Conservation (phyloP, 257 asterid genomes). For the Solanum appendiculatum region DNA sequence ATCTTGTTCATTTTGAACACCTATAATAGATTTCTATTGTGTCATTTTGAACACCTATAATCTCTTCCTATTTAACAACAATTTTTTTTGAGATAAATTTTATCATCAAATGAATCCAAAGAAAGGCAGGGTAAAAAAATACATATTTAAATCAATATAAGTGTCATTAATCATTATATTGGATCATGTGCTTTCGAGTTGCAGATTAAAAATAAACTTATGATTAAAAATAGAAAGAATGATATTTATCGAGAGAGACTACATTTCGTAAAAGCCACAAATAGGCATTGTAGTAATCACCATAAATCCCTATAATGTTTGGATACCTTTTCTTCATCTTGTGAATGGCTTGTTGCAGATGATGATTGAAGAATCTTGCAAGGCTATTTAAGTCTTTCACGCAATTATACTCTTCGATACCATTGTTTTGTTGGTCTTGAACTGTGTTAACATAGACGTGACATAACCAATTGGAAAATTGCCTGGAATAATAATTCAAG, state of each 20-base stretch:
- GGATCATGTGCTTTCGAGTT: too few species aligned
- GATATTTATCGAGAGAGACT: not conserved
- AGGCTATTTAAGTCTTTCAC: constrained; percentile 4
- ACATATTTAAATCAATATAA: too few species aligned
- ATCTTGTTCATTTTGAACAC: too few species aligned
- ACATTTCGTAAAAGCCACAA: not conserved
- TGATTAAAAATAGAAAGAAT: not conserved
- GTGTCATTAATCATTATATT: too few species aligned
- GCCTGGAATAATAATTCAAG: constrained; percentile 11
- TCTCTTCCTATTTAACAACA: too few species aligned
- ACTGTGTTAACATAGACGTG: not conserved
- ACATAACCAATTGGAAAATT: constrained; percentile 16
- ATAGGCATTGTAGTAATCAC: constrained; percentile 12
- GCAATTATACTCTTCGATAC: constrained; percentile 9
- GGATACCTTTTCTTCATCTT: not conserved
- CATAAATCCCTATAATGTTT: not conserved
- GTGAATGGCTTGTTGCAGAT: constrained; percentile 8
- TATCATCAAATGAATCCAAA: too few species aligned
- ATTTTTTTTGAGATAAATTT: too few species aligned
- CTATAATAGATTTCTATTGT: too few species aligned
- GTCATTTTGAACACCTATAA: too few species aligned
- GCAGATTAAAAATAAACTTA: not conserved
- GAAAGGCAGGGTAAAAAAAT: too few species aligned
- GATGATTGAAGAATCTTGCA: constrained; percentile 1
- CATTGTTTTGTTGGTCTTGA: not conserved